Evolutionary conservation across 768 basidiomycete species (phyloP).

Genomic region (Termitomyces sp.): DNA sequence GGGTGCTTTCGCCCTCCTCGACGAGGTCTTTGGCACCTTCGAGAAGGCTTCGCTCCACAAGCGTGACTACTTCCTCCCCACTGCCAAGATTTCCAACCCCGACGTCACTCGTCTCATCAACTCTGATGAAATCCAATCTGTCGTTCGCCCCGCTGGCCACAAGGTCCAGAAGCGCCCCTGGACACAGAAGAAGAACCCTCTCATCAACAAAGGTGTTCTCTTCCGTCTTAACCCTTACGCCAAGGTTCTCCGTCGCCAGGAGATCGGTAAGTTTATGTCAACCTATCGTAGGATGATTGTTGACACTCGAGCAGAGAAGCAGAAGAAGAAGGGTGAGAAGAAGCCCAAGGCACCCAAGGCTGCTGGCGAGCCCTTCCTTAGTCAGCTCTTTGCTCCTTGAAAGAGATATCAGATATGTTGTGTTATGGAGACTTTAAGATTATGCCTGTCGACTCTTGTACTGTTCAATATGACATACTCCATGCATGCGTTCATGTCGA

Average conservation of each 20-base stretch:
- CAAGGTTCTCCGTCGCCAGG: constrained; percentile 86
- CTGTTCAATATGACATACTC: background rate
- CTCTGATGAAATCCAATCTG: constrained; percentile 96
- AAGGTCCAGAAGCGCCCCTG: constrained; percentile 89
- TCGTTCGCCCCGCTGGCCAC: constrained; percentile 85
- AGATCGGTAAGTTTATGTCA: constrained; percentile 62
- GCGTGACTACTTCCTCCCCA: constrained; percentile 89
- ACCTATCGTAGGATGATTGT: background rate
- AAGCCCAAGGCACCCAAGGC: constrained; percentile 63
- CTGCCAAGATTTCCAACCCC: constrained; percentile 94
- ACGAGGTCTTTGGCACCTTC: constrained; percentile 93
- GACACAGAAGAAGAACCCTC: constrained; percentile 99
- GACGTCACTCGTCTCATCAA: constrained; percentile 98
- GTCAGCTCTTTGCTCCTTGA: constrained; percentile 83
- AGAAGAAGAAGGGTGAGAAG: constrained; percentile 68
- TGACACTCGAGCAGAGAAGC: constrained; percentile 44
- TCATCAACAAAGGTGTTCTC: constrained; percentile 88
- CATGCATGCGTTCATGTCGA: background rate
- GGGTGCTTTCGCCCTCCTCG: constrained; percentile 86
- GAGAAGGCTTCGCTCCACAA: constrained; percentile 83
- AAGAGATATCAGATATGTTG: background rate
- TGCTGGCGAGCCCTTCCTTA: constrained; percentile 81
- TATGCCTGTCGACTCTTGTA: background rate
- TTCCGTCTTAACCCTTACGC: constrained; percentile 99
- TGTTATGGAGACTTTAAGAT: background rate